A percentile compares a stretch with the other conserved stretches of the same genome.
Evolutionary conservation across 108 stramenopile genomes (phyloP).

Genomic region (Stephanodiscus minutulus): DNA sequence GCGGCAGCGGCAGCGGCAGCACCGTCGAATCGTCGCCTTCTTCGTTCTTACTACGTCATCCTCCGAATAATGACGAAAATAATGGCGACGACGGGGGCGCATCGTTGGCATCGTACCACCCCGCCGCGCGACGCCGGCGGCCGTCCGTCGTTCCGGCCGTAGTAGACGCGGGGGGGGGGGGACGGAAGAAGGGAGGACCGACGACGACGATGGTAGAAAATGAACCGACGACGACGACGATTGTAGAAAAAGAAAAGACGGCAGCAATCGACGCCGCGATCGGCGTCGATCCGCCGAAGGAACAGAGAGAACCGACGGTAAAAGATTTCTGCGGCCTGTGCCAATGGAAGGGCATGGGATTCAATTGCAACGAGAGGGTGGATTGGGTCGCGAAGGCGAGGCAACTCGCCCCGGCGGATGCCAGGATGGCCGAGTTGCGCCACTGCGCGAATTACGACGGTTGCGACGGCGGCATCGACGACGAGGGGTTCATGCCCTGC

Average conservation of each 20-base stretch:
- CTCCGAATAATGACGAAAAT: background rate
- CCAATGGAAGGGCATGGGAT: slow-evolving; percentile 2
- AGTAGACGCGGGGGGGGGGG: too few relatives aligned
- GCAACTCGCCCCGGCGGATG: background rate
- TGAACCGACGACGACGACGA: too few relatives aligned
- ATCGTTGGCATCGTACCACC: background rate
- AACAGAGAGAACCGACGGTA: slow-evolving; percentile 1
- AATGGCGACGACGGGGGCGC: too few relatives aligned
- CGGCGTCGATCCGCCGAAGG: too few relatives aligned
- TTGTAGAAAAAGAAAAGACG: too few relatives aligned
- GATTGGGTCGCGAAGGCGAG: slow-evolving; percentile 19
- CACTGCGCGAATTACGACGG: slow-evolving; percentile 16
- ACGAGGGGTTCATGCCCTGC: slow-evolving; percentile 1
- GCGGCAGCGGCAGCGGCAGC: slow-evolving; percentile 3
- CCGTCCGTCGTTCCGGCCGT: too few relatives aligned
- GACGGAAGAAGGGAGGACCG: too few relatives aligned
- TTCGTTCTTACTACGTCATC: background rate
- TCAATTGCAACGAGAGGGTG: slow-evolving; percentile 29
- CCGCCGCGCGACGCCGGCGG: too few relatives aligned
- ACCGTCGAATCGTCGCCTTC: slow-evolving; percentile 5
- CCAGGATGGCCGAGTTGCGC: slow-evolving; percentile 9
- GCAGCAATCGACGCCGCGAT: background rate
- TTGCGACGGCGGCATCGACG: slow-evolving; percentile 9
- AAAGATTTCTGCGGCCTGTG: slow-evolving; percentile 25
- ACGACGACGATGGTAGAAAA: too few relatives aligned